phyloP scores from a whole-genome alignment of 2,329 filamentous ascomycete genomes.

The Fusarium ambrosium region DNA sequence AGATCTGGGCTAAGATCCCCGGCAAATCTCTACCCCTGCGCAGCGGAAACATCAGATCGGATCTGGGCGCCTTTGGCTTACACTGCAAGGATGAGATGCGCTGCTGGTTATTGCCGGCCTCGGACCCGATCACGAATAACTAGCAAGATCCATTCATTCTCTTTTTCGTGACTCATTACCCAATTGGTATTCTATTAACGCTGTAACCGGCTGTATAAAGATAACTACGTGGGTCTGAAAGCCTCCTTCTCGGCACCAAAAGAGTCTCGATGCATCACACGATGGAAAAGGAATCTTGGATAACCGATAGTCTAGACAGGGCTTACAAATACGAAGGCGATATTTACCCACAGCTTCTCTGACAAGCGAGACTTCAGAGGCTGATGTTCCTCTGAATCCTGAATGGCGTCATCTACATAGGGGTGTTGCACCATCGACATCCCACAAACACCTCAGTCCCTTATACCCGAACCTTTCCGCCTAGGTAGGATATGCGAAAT shows the following conservation, averaged over 20 bases:
- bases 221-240: background rate
- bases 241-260: background rate
- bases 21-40: background rate
- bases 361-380: background rate
- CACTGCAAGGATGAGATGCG: background rate
- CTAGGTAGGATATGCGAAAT: background rate
- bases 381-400: constrained; percentile 6
- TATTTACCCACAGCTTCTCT: background rate
- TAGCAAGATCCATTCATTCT: background rate
- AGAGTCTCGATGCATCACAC: background rate
- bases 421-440: constrained; percentile 42
- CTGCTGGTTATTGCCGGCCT: background rate
- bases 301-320: background rate
- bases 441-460: constrained; percentile 5
- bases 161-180: background rate
- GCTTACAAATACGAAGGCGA: constrained; percentile 7
- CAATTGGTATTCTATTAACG: background rate
- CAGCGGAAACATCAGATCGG: background rate
- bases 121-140: background rate
- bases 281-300: background rate
- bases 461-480: constrained; percentile 14
- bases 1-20: background rate
- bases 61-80: background rate
- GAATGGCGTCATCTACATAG: constrained; percentile 43
- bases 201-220: background rate